These are phyloP conservation scores for Combretum micranthum DNA, from an alignment of 345 rosid genomes.

Conservation along the genomic window DNA sequence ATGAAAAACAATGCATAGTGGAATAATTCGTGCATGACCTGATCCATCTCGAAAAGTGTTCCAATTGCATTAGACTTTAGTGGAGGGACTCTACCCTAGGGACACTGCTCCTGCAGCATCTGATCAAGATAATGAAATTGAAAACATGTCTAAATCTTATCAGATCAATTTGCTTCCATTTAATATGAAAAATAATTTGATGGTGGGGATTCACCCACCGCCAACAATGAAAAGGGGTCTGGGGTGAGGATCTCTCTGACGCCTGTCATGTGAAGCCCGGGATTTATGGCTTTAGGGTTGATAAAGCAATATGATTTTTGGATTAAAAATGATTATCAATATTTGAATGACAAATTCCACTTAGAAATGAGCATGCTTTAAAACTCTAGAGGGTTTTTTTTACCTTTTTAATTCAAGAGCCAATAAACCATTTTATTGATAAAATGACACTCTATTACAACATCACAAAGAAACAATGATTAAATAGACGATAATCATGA, in stretches of 20 bases:
- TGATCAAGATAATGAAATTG: not conserved
- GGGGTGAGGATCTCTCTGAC: conserved; percentile 43
- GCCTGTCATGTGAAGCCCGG: conserved; percentile 41
- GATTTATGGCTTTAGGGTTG: conserved; percentile 9
- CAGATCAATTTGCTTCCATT: not conserved
- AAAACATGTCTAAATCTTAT: conserved; percentile 6
- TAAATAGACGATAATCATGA: too few species aligned
- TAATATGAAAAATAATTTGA: not conserved
- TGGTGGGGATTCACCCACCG: not conserved
- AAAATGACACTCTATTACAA: too few species aligned
- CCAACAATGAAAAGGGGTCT: conserved; percentile 1
- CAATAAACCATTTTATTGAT: too few species aligned
- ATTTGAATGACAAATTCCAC: too few species aligned
- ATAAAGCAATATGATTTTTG: too few species aligned
- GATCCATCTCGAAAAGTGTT: conserved; percentile 55
- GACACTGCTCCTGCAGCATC: conserved; percentile 3
- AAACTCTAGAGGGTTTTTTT: too few species aligned
- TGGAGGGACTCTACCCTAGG: too few species aligned
- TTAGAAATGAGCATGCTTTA: too few species aligned
- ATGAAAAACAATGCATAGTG: too few species aligned
- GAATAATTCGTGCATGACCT: conserved; percentile 25
- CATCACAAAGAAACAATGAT: too few species aligned
- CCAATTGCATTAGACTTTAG: conserved; percentile 1
- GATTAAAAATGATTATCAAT: too few species aligned
- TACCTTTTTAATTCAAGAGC: too few species aligned